phyloP scores from a whole-genome alignment of 768 basidiomycete species.

The Psilocybe subaeruginosa region DNA sequence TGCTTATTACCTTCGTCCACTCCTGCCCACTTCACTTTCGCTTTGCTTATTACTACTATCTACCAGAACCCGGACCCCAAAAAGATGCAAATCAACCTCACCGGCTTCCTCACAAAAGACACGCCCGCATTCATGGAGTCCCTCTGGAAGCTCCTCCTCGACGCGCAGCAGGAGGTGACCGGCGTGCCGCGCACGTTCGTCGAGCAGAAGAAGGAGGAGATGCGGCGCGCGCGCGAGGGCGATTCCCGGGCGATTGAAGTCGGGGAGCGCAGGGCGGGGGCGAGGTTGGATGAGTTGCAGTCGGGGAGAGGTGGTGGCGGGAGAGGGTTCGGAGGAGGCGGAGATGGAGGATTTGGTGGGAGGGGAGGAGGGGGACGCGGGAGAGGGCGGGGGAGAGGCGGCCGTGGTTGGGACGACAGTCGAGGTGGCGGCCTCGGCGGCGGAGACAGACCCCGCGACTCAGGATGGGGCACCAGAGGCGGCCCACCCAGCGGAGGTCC shows the following conservation, averaged over 20 bases:
- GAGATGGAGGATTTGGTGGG: constrained; percentile 58
- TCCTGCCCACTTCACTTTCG: too few species aligned
- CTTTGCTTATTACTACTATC: too few species aligned
- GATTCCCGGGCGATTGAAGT: constrained; percentile 72
- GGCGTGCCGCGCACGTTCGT: constrained; percentile 91
- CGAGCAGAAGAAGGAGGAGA: constrained; percentile 91
- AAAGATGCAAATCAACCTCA: constrained; percentile 94
- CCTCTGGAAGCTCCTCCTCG: constrained; percentile 90
- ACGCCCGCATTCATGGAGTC: constrained; percentile 86
- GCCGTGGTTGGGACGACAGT: constrained; percentile 48
- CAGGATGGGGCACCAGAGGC: constrained; percentile 73
- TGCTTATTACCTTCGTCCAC: too few species aligned
- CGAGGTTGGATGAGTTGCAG: constrained; percentile 75
- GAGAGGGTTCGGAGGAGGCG: constrained; percentile 63
- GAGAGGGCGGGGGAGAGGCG: constrained; percentile 53
- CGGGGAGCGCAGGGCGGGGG: constrained; percentile 65
- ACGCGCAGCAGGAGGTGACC: constrained; percentile 86
- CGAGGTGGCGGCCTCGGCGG: constrained; percentile 26
- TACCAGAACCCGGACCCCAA: constrained; percentile 84
- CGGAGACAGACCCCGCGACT: constrained; percentile 47
- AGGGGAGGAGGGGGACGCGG: constrained; percentile 55
- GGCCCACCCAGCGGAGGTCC: constrained; percentile 46
- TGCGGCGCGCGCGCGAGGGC: constrained; percentile 68
- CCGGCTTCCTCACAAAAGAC: constrained; percentile 89
- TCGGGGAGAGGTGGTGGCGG: constrained; percentile 54